These are phyloP conservation scores for Russula dissimulans DNA, from an alignment of 768 basidiomycete genomes.

Conservation along the genomic window DNA sequence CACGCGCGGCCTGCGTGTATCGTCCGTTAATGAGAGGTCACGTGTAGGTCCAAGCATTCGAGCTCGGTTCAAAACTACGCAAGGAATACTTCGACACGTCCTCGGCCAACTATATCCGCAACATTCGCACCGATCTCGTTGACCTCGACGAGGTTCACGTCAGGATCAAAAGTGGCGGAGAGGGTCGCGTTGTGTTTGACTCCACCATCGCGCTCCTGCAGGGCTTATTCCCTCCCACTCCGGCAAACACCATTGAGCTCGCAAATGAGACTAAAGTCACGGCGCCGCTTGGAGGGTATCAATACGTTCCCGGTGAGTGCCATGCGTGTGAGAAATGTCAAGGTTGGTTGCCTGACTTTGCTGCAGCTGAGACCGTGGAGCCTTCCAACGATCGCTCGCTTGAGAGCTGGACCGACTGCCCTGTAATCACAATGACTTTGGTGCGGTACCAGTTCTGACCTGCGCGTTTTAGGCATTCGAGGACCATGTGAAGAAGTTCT, in stretches of 20 bases:
- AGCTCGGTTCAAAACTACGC: conserved; percentile 54
- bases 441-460: neutral
- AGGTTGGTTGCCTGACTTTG: neutral
- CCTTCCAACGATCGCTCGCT: conserved; percentile 74
- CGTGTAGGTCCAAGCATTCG: conserved; percentile 53
- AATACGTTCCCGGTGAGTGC: conserved; percentile 66
- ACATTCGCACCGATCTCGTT: conserved; percentile 57
- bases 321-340: neutral
- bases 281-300: conserved; percentile 74
- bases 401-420: conserved; percentile 68
- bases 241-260: conserved; percentile 59
- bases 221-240: conserved; percentile 78
- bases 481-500: conserved; percentile 51
- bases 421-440: conserved; percentile 28
- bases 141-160: conserved; percentile 66
- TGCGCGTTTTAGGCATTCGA: conserved; percentile 43
- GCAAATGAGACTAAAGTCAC: conserved; percentile 68
- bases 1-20: neutral
- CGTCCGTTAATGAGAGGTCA: neutral
- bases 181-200: conserved; percentile 82
- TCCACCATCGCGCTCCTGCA: conserved; percentile 78
- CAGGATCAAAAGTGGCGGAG: conserved; percentile 74
- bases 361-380: conserved; percentile 73
- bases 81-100: conserved; percentile 54
- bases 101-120: conserved; percentile 62